Evolutionary conservation across 129 eudicot species (phyloP).

Genomic region (Artemisia annua): DNA sequence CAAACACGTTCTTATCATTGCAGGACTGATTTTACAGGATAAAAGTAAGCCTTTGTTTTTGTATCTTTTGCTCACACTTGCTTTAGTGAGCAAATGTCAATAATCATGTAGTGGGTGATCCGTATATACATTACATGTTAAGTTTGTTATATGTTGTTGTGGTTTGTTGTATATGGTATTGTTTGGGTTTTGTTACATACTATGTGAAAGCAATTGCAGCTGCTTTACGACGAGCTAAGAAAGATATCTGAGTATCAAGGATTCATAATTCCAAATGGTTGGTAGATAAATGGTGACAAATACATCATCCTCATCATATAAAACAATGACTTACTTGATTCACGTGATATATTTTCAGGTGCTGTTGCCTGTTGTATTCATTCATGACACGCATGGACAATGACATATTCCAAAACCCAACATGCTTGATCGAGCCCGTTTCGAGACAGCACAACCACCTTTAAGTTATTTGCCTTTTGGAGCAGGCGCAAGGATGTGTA

Average conservation of each 20-base stretch:
- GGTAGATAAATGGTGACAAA: slow-evolving; percentile 39
- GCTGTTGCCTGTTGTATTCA: slow-evolving; percentile 23
- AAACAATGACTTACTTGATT: neutral
- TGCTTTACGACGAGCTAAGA: slow-evolving; percentile 30
- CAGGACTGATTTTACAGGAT: no score
- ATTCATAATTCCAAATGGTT: slow-evolving; percentile 51
- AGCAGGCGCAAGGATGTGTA: slow-evolving; percentile 66
- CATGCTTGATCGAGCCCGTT: slow-evolving; percentile 55
- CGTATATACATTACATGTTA: no score
- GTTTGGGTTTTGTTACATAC: no score
- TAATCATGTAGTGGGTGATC: no score
- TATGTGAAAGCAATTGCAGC: no score
- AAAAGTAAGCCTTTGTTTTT: no score
- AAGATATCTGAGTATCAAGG: slow-evolving; percentile 41
- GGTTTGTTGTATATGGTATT: no score
- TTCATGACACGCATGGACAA: slow-evolving; percentile 66
- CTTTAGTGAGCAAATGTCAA: no score
- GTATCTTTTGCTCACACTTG: no score
- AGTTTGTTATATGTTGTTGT: no score
- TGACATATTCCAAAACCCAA: slow-evolving; percentile 49
- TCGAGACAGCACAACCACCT: slow-evolving; percentile 63
- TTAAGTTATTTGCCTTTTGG: slow-evolving; percentile 64
- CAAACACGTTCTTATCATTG: no score
- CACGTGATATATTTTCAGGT: slow-evolving; percentile 32
- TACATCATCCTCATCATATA: neutral